These are phyloP conservation scores for Chimonanthus salicifolius DNA, from an alignment of 164 flowering plant species.

Conservation along the genomic window DNA sequence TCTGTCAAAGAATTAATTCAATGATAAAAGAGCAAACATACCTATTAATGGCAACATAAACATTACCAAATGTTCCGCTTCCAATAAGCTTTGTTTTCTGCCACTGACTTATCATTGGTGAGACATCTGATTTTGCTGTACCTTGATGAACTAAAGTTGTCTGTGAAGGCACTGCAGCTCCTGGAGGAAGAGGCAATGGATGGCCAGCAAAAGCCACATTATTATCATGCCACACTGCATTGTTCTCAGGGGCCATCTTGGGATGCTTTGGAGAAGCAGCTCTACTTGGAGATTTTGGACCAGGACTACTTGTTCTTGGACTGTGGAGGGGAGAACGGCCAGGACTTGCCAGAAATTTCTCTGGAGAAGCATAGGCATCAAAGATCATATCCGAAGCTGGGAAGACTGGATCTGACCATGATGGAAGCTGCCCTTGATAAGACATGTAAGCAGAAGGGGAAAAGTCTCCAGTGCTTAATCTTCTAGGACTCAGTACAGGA, in stretches of 20 bases:
- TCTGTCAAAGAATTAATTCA: too few relatives aligned
- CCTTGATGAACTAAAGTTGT: conserved; percentile 32
- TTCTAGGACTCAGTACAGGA: conserved; percentile 57
- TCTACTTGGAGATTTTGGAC: conserved; percentile 23
- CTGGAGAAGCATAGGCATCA: conserved; percentile 31
- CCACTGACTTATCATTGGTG: conserved; percentile 54
- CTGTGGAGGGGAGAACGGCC: conserved; percentile 53
- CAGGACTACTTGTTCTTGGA: conserved; percentile 38
- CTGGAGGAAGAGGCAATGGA: conserved; percentile 86
- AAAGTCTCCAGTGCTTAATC: conserved; percentile 26
- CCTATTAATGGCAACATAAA: conserved; percentile 79
- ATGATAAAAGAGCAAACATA: conserved; percentile 12
- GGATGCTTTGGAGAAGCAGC: conserved; percentile 44
- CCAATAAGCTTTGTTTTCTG: conserved; percentile 92
- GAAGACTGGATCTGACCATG: conserved; percentile 66
- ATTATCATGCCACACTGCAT: conserved; percentile 32
- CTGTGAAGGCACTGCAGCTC: conserved; percentile 32
- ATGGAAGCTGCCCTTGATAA: conserved; percentile 28
- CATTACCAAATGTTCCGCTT: conserved; percentile 94
- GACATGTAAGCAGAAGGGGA: conserved; percentile 18
- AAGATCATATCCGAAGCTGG: conserved; percentile 22
- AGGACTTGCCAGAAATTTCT: conserved; percentile 29
- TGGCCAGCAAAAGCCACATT: conserved; percentile 39
- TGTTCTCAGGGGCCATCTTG: conserved; percentile 31
- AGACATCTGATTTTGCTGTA: conserved; percentile 30